phyloP scores from a whole-genome alignment of 164 flowering plant genomes.

The Litsea cubeba region DNA sequence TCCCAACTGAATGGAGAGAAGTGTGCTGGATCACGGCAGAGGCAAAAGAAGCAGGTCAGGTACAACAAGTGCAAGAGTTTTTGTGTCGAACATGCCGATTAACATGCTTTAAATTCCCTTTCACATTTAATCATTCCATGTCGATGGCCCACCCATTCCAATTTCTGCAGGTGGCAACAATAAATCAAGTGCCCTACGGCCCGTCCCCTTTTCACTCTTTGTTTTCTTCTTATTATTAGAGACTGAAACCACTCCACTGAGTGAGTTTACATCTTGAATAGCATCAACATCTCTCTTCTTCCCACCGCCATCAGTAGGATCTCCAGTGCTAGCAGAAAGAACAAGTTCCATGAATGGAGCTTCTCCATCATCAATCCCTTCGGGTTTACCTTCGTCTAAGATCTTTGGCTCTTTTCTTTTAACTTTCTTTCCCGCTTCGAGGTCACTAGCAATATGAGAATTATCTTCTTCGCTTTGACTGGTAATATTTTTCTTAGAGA shows the following conservation, averaged over 20 bases:
- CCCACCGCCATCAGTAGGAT: constrained; percentile 7
- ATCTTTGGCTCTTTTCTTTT: constrained; percentile 18
- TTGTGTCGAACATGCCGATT: not conserved
- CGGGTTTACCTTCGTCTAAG: constrained; percentile 18
- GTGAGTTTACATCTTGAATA: constrained; percentile 13
- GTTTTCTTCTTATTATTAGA: constrained; percentile 43
- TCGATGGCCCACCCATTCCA: constrained; percentile 81
- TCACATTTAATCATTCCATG: constrained; percentile 43
- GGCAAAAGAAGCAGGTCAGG: not conserved
- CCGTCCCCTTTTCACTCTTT: constrained; percentile 12
- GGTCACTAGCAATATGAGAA: not conserved
- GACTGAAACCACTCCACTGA: constrained; percentile 27
- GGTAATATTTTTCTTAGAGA: not conserved
- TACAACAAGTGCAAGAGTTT: not conserved
- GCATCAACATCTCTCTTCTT: constrained; percentile 16
- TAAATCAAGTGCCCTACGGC: constrained; percentile 15
- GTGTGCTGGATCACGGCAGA: not conserved
- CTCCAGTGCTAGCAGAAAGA: constrained; percentile 10
- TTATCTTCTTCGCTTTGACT: not conserved
- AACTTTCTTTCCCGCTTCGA: constrained; percentile 3
- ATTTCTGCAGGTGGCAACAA: constrained; percentile 34
- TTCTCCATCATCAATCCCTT: constrained; percentile 60
- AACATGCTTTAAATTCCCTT: not conserved
- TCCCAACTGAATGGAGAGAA: too few species aligned
- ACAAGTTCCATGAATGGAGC: constrained; percentile 55